Evolutionary conservation across 768 basidiomycete genomes (phyloP).

Genomic region (Strobilomyces dryophilus): DNA sequence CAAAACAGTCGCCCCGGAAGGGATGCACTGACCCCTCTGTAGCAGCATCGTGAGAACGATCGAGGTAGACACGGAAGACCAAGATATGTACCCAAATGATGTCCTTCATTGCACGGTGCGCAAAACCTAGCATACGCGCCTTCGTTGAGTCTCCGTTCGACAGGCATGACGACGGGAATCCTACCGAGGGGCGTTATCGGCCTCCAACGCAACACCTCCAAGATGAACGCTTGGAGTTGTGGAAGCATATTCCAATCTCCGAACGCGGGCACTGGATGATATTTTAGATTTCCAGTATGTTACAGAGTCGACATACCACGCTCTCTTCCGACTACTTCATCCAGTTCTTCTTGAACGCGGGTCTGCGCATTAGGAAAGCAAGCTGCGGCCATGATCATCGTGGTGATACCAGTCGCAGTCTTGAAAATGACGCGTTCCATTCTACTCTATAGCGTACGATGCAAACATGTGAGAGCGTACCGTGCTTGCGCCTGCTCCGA

Average conservation of each 20-base stretch:
- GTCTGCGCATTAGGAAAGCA: slow-evolving; percentile 36
- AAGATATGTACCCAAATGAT: too few species aligned
- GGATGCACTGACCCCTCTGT: too few species aligned
- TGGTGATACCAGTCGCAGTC: slow-evolving; percentile 48
- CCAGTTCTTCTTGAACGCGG: slow-evolving; percentile 51
- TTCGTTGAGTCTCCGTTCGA: too few species aligned
- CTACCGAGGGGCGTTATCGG: too few species aligned
- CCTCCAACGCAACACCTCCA: neutral
- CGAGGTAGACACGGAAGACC: too few species aligned
- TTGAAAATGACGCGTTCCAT: neutral
- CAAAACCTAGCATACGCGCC: too few species aligned
- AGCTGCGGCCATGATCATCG: slow-evolving; percentile 40
- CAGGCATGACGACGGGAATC: too few species aligned
- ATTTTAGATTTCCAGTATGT: neutral
- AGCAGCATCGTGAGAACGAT: too few species aligned
- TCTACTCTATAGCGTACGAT: neutral
- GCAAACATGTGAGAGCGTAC: slow-evolving; percentile 9
- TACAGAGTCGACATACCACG: slow-evolving; percentile 9
- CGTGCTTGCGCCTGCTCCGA: slow-evolving; percentile 59
- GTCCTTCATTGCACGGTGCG: too few species aligned
- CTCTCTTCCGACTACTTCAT: slow-evolving; percentile 43
- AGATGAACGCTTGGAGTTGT: neutral
- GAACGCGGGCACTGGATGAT: too few species aligned
- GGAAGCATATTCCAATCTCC: neutral
- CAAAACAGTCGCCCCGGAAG: too few species aligned